Base-by-base conservation (phyloP, 768 basidiomycete genomes). In the Lactarius sp. region DNA sequence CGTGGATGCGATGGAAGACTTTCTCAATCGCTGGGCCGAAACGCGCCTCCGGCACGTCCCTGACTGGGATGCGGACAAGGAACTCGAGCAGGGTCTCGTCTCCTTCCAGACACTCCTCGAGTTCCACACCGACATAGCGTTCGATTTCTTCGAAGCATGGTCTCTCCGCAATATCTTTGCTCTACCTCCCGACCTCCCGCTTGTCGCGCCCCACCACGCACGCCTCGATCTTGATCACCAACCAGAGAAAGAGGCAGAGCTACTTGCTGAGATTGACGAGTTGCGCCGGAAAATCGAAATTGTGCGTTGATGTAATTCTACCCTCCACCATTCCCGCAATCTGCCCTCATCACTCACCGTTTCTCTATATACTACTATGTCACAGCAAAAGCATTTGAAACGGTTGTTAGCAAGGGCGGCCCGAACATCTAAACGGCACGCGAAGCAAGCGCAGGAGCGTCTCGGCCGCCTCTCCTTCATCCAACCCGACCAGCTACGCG, bases 141-240 rank as follows among this genome's bases (percentile, higher is more conserved):
- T 95, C 64, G 94, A 97, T 73, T 90, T 88, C 71, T 91, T 97
- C 69, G 93, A 94, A 75, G 87, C 86, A 0, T 96, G 94, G 93
- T 86, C 85, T 12, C 73, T 94, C 70, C 79, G 92, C 47, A 97
- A 96, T 74, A 88, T 94, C 61, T 96, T 96, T 69, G 83, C 85
- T 56, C 80, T 94, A 16, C 83, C 86, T 0, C 78, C 82, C 3
- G 84, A 86, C 64, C 70, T 92, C 39, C 86, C 86, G 0, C 76
- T 92, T 37, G 84, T 92, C 14, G 79, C 86, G 4, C 88, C 88
- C 3, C 90, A 92, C 70, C 93, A 95, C 61, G 80, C 80, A 56
- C 82, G 83, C 0, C 75, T 93, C 36, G 82, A 93, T 73, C 78
- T 95, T 58, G 81, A 81, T 2, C 72, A 78, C 36, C 80, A 82